Percentiles rank a stretch among this genome's conserved stretches.
Conservation (phyloP, 2,329 filamentous ascomycete species). For the Sclerotinia spermophila region DNA sequence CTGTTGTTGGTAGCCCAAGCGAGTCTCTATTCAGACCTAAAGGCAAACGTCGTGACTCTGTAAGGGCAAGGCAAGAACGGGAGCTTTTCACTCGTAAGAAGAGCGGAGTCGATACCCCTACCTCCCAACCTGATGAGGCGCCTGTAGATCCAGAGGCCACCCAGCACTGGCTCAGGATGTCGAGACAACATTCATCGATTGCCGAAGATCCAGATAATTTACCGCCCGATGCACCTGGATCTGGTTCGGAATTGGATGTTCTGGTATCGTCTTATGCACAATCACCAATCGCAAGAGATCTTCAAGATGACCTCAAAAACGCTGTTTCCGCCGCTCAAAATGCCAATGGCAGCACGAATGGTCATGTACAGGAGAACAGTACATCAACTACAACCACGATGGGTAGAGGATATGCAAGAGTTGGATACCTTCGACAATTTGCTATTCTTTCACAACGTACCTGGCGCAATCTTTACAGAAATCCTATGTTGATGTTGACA, state of each 20-base stretch:
- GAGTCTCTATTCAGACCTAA: slow-evolving; percentile 63
- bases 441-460: slow-evolving; percentile 84
- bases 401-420: slow-evolving; percentile 76
- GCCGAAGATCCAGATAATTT: slow-evolving; percentile 67
- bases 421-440: slow-evolving; percentile 80
- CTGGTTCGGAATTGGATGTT: slow-evolving; percentile 73
- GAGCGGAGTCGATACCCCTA: slow-evolving; percentile 59
- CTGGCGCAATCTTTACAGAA: slow-evolving; percentile 96
- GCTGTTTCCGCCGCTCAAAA: slow-evolving; percentile 61
- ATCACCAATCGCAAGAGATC: slow-evolving; percentile 71
- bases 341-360: slow-evolving; percentile 62
- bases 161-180: slow-evolving; percentile 59
- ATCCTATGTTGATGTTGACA: slow-evolving; percentile 96
- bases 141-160: slow-evolving; percentile 43
- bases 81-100: slow-evolving; percentile 86
- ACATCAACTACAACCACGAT: slow-evolving; percentile 47
- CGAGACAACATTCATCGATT: slow-evolving; percentile 52
- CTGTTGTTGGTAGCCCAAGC: slow-evolving; percentile 51
- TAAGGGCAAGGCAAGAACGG: slow-evolving; percentile 81
- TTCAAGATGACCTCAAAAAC: slow-evolving; percentile 73
- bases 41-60: slow-evolving; percentile 70
- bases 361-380: slow-evolving; percentile 49
- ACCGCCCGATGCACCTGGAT: slow-evolving; percentile 54
- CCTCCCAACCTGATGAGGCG: slow-evolving; percentile 58
- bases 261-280: slow-evolving; percentile 72